Evolutionary conservation across 2,329 filamentous ascomycete species (phyloP).

Genomic region (Microcyclospora tardicrescens): DNA sequence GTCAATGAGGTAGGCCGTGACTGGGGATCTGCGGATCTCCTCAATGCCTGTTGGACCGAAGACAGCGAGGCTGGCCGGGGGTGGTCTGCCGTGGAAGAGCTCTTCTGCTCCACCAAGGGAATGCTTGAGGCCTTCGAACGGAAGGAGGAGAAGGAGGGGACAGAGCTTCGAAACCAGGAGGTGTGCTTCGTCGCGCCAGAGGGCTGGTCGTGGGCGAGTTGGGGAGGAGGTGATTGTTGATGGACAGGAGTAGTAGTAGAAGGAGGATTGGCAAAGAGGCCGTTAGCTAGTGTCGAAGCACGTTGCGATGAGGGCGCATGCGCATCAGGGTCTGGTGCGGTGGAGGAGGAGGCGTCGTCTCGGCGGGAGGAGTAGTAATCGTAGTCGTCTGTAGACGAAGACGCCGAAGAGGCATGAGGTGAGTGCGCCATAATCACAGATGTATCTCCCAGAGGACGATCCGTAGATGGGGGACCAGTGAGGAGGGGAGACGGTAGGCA

Average conservation of each 20-base stretch:
- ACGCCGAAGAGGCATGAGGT: too few relatives aligned
- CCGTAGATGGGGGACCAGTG: too few relatives aligned
- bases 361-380: background rate
- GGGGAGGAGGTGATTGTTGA: background rate
- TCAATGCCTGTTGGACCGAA: constrained; percentile 30
- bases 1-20: constrained; percentile 22
- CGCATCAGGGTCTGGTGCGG: constrained; percentile 3
- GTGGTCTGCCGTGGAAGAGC: constrained; percentile 22
- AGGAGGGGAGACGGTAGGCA: too few relatives aligned
- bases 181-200: constrained; percentile 11
- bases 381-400: too few relatives aligned
- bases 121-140: constrained; percentile 30
- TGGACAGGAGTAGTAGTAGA: constrained; percentile 4
- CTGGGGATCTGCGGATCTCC: constrained; percentile 16
- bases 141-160: constrained; percentile 32
- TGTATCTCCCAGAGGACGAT: too few relatives aligned
- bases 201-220: background rate
- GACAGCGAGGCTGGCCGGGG: constrained; percentile 33
- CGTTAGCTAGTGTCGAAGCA: background rate
- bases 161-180: constrained; percentile 27
- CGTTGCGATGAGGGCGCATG: constrained; percentile 1
- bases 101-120: constrained; percentile 12
- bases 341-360: background rate
- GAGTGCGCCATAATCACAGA: too few relatives aligned
- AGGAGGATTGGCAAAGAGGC: constrained; percentile 2